A percentile compares a stretch with the other conserved stretches of the same genome.
These are phyloP conservation scores for Plasmodium billcollinsi DNA, from an alignment of 169 alveolate species.

Conservation along the genomic window DNA sequence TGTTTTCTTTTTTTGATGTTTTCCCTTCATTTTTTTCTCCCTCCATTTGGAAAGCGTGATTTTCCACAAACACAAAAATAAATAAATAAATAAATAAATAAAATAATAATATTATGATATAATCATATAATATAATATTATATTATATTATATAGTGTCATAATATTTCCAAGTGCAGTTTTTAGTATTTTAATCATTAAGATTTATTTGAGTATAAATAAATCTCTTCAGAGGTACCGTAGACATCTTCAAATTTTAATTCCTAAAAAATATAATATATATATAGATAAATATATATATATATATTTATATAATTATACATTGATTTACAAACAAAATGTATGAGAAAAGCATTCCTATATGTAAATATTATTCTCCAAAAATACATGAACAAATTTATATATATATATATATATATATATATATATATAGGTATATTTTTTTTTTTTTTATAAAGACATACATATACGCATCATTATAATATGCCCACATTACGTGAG, in stretches of 20 bases:
- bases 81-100: background rate
- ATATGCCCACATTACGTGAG: too few species aligned
- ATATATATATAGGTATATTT: too few species aligned
- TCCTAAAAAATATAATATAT: slow-evolving; percentile 16
- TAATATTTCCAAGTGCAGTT: too few species aligned
- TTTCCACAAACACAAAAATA: background rate
- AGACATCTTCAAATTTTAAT: slow-evolving; percentile 72
- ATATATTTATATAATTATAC: background rate
- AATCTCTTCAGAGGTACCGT: slow-evolving; percentile 54
- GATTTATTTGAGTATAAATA: slow-evolving; percentile 30
- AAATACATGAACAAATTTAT: too few species aligned
- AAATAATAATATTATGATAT: background rate
- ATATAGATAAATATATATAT: background rate
- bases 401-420: too few species aligned
- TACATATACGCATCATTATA: too few species aligned
- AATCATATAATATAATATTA: too few species aligned
- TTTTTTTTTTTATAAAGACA: too few species aligned
- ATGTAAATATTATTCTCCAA: too few species aligned
- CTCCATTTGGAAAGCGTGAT: slow-evolving; percentile 35
- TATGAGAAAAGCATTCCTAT: too few species aligned
- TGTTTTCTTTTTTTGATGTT: slow-evolving; percentile 33
- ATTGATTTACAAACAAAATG: too few species aligned
- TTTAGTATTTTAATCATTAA: background rate
- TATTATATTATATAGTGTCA: too few species aligned
- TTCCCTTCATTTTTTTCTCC: slow-evolving; percentile 4